Evolutionary conservation across 2,329 filamentous ascomycete genomes (phyloP), one percentile per base, ranked within the genome.

Genomic region (Exophiala calicioides): DNA sequence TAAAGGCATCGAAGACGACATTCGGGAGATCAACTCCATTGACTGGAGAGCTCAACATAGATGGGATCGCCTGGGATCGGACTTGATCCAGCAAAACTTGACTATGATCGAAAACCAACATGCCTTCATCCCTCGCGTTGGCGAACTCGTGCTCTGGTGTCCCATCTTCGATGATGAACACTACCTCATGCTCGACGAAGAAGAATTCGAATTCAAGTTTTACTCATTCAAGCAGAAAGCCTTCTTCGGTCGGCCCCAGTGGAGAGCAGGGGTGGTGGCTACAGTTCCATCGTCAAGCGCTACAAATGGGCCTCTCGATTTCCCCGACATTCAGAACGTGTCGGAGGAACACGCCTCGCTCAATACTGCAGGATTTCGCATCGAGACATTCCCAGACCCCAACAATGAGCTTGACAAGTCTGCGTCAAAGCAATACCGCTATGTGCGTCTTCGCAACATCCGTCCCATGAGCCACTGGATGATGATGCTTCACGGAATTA

Each of bases 211-310:
- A 12, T 58, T 67, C 35, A 62, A 67, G 40, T 60, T 67, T 1
- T 71, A 67, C 36, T 65, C 67, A 7, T 45, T 54, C 2, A 47
- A 60, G 8, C 57, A 64, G n/a, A 47, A 61, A 16, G 54, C 50
- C 18, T 73, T 65, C 52, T 50, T 57, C 3, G 67, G 65, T 1
- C 54, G 58, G 13, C 76, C 78, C 1, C 45, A 61, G 5, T 84
- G 80, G 80, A 73, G 79, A 55, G 80, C 75, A 1, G 80, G 79
- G 1, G 66, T 81, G 1, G 65, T 84, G 8, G 72, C 74, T 1
- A 74, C 82, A 57, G 62, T 69, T 3, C 73, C 79, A 0, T 63
- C 68, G 1, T 72, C 76, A 18, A 42, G 36, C 16, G 34, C 43
- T 9, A 37, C 38, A 9, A 38, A 58, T 1, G 51, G 54, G 9